Percentiles rank a stretch among this genome's conserved stretches.
These are phyloP conservation scores for Mortierella polycephala DNA, from an alignment of 371 early-diverging fungal genomes.

Conservation along the genomic window DNA sequence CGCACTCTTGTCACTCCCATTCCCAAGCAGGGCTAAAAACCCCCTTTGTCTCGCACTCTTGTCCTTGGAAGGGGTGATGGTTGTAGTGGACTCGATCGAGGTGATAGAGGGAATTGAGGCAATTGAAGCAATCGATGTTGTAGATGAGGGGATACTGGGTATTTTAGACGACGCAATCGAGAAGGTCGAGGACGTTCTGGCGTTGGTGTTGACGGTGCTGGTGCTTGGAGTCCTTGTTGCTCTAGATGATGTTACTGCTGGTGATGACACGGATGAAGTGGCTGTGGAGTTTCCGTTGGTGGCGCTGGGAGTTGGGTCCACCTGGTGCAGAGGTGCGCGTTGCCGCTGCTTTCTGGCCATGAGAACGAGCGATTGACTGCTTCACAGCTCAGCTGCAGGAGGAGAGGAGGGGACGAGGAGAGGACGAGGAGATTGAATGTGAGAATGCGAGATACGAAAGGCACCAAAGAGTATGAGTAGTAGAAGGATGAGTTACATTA, in stretches of 20 bases:
- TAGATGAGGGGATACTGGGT: conserved; percentile 18
- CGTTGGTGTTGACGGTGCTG: conserved; percentile 17
- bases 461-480: too few relatives aligned
- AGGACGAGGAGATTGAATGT: too few relatives aligned
- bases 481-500: too few relatives aligned
- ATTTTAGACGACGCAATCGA: conserved; percentile 16
- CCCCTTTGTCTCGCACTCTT: not conserved
- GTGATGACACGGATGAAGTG: too few relatives aligned
- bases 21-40: not conserved
- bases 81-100: conserved; percentile 26
- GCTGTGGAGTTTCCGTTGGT: not conserved
- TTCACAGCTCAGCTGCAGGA: not conserved
- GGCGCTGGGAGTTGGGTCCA: conserved; percentile 2
- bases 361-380: not conserved
- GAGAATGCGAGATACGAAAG: too few relatives aligned
- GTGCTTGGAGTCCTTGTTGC: not conserved
- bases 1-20: not conserved
- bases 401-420: conserved; percentile 4
- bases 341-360: conserved; percentile 25
- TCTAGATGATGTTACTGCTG: not conserved
- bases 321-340: conserved; percentile 29
- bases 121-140: conserved; percentile 23
- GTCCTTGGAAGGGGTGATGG: conserved; percentile 18
- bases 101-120: conserved; percentile 31
- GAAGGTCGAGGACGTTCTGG: conserved; percentile 7